Base-by-base conservation (phyloP, 768 basidiomycete genomes). In the Hemileccinum impolitum region DNA sequence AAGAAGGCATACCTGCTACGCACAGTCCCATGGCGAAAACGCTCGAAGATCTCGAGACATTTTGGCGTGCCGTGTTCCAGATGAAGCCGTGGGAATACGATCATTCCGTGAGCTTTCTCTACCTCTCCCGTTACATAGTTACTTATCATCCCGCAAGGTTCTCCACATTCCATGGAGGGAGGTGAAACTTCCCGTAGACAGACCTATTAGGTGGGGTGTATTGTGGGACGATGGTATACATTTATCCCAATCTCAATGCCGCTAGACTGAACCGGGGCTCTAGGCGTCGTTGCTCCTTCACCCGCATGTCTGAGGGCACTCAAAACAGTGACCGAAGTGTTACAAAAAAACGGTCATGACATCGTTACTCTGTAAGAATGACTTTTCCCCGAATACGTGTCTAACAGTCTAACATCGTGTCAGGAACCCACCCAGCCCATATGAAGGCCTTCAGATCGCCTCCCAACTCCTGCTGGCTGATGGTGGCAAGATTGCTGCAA, bases 61-160 rank as follows among this genome's bases (percentile, higher is more conserved):
- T 86, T 62, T 86, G 81, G 81, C 78, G 77, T 54, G 72, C 80
- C 13, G 71, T 87, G 8, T 71, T 85, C 18, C 68, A 68, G 39
- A 79, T 79, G 64, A 76, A 77, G 47, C 82, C 85, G 14, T 87
- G 84, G 83, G 70, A 74, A 14, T 85, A 86, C 51, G 86, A 87
- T 58, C 77, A 80, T 48, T 58, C 58, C 3, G 75, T 75, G 49
- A 61, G 64, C 48, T 18, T 25, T 15, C n/a, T 37, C 7, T 11
- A 6, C 28, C 14, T 15, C 15, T 14, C n/a, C 30, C 12, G 9
- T 9, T 32, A n/a, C n/a, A n/a, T n/a, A 11, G 18, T 10, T 31
- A 14, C 18, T 31, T 31, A 32, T 26, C 17, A 44, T 26, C 13
- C 35, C n/a, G 25, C 34, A 8, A 73, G 72, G 64, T 60, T 30